Evolutionary conservation across 1,284 basidiomycete species (phyloP).

Genomic region (Puccinia triticina): DNA sequence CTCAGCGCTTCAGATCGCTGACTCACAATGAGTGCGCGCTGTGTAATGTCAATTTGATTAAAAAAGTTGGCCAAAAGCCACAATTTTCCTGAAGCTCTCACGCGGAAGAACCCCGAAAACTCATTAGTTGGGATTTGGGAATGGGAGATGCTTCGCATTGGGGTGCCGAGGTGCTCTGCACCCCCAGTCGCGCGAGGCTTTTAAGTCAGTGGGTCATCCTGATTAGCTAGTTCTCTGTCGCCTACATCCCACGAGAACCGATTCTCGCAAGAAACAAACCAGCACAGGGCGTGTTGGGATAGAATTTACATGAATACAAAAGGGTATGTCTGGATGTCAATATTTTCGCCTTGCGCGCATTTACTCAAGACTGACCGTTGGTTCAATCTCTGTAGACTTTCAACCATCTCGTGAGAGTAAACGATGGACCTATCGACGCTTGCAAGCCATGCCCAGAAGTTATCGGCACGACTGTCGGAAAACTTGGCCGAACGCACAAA

Average conservation of each 20-base stretch:
- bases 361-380: not conserved
- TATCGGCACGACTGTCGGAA: slow-evolving; percentile 48
- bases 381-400: not conserved
- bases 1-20: too few species aligned
- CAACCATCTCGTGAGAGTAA: not conserved
- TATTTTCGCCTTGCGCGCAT: not conserved
- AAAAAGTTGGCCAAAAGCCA: too few species aligned
- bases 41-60: too few species aligned
- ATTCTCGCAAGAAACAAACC: not conserved
- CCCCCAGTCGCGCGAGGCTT: too few species aligned
- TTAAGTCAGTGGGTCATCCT: too few species aligned
- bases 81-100: too few species aligned
- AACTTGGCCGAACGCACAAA: slow-evolving; percentile 47
- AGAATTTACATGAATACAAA: not conserved
- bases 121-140: too few species aligned
- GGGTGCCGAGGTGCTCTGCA: too few species aligned
- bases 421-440: slow-evolving; percentile 48
- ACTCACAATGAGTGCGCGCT: too few species aligned
- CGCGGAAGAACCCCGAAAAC: too few species aligned
- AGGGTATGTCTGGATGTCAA: not conserved
- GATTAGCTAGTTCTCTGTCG: not conserved
- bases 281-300: not conserved
- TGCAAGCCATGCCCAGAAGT: slow-evolving; percentile 47
- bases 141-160: too few species aligned
- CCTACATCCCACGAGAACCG: not conserved